These are phyloP conservation scores for Xerocomellus dryophilus DNA, from an alignment of 768 basidiomycete genomes.

Conservation along the genomic window DNA sequence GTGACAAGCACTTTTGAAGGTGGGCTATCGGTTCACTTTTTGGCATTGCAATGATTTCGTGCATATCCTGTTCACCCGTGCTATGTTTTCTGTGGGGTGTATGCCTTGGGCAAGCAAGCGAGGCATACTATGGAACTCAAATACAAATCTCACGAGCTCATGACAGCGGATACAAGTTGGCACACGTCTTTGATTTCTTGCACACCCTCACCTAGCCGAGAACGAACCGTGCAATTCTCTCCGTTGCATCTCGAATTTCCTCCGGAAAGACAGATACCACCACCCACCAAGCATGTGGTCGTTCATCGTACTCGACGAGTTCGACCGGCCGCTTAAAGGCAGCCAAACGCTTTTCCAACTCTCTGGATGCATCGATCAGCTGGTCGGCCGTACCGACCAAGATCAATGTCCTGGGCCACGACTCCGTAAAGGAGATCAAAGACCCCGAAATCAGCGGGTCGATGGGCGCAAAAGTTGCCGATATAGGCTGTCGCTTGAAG, in stretches of 20 bases:
- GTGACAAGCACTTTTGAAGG: too few species aligned
- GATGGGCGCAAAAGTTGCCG: not conserved
- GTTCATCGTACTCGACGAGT: constrained; percentile 11
- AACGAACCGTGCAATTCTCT: not conserved
- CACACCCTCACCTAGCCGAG: not conserved
- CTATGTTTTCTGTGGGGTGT: too few species aligned
- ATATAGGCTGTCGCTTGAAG: not conserved
- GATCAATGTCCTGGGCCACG: constrained; percentile 16
- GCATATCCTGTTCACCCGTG: too few species aligned
- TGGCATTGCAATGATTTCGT: too few species aligned
- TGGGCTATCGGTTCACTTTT: too few species aligned
- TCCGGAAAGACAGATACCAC: constrained; percentile 1
- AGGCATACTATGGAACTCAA: too few species aligned
- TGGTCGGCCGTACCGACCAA: constrained; percentile 10
- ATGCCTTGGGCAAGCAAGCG: too few species aligned
- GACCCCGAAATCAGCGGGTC: constrained; percentile 10
- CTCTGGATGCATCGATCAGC: constrained; percentile 5
- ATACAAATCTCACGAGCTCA: too few species aligned
- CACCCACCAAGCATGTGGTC: constrained; percentile 16
- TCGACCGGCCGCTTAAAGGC: constrained; percentile 1
- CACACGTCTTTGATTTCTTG: not conserved
- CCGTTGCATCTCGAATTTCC: not conserved
- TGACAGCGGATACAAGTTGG: too few species aligned
- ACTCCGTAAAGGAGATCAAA: constrained; percentile 4
- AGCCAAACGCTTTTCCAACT: not conserved